These are phyloP conservation scores for Phytophthora sp. DNA, from an alignment of 352 stramenopile genomes.

Conservation along the genomic window DNA sequence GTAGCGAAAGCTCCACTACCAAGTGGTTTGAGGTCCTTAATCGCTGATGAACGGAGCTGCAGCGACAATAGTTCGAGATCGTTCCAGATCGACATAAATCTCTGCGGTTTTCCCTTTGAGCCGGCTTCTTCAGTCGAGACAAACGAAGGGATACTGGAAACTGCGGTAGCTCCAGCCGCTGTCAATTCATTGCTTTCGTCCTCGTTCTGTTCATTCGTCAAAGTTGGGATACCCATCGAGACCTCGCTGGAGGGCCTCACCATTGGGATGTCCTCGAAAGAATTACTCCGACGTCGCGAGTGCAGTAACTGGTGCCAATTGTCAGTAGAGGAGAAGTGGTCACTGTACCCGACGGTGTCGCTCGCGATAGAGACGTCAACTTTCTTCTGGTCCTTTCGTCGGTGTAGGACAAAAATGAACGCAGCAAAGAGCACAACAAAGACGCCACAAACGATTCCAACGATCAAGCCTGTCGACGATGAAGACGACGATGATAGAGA, in stretches of 20 bases:
- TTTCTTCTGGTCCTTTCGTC: conserved; percentile 21
- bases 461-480: conserved; percentile 26
- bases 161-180: neutral
- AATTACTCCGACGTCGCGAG: conserved; percentile 11
- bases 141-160: conserved; percentile 21
- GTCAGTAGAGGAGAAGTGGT: conserved; percentile 18
- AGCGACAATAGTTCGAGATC: conserved; percentile 29
- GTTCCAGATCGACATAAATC: conserved; percentile 31
- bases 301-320: conserved; percentile 13
- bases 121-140: conserved; percentile 12
- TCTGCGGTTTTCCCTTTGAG: conserved; percentile 11
- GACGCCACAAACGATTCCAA: conserved; percentile 26
- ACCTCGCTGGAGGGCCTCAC: conserved; percentile 20
- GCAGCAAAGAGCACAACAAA: conserved; percentile 24
- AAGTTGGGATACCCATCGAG: conserved; percentile 27
- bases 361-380: conserved; percentile 14
- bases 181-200: neutral
- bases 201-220: conserved; percentile 13
- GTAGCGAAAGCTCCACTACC: conserved; percentile 27
- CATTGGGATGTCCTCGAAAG: conserved; percentile 13
- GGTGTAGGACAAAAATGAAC: conserved; percentile 30
- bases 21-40: conserved; percentile 29
- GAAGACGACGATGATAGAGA: conserved; percentile 9
- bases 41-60: conserved; percentile 26
- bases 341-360: conserved; percentile 21